Base-by-base conservation (phyloP, 1,139 yeast genomes). In the Magnusiomyces magnusii region DNA sequence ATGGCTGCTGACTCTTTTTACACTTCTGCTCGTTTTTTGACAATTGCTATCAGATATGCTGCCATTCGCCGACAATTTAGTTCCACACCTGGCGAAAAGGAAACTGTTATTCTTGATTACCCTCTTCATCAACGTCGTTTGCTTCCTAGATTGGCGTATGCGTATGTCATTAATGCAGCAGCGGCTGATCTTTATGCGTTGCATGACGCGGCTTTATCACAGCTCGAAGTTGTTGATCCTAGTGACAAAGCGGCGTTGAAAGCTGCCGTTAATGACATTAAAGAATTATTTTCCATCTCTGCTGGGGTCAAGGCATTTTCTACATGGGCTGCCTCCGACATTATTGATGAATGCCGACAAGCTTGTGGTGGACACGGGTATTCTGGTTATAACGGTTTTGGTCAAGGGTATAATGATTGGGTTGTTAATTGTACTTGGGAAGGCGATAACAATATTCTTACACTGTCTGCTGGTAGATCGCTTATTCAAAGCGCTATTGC, bases 381-480 rank as follows among this genome's bases (percentile, higher is more conserved):
- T 74, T 87, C 93, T 25, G 81, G 89, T 27, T 89, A 89, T 75
- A 81, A 87, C 64, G 95, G 91, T 2, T 86, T 89, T 69, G 96
- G 95, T 60, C 87, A 86, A 70, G 91, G 91, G 44, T 87, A 82
- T 75, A 81, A 81, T 62, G 96, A 89, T 71, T 90, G 95, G 88
- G 95, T 86, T 36, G 96, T 89, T 53, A 96, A 89, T 76, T 87
- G 95, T 75, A 89, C 96, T 36, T 89, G 96, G 96, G 96, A 89
- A 77, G 96, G 96, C 74, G 97, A 91, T 73, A 91, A 91, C 77
- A 90, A 86, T 69, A 86, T 91, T 56, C 78, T 91, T 67, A 89
- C 91, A 10, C 82, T 89, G 73, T 85, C 91, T 62, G 84, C 91
- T 63, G 97, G 97, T 65, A 70, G 78, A 23, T 67, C 76, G 1